Conservation (phyloP, 108 stramenopile genomes). For the Nitzschia inconspicua region DNA sequence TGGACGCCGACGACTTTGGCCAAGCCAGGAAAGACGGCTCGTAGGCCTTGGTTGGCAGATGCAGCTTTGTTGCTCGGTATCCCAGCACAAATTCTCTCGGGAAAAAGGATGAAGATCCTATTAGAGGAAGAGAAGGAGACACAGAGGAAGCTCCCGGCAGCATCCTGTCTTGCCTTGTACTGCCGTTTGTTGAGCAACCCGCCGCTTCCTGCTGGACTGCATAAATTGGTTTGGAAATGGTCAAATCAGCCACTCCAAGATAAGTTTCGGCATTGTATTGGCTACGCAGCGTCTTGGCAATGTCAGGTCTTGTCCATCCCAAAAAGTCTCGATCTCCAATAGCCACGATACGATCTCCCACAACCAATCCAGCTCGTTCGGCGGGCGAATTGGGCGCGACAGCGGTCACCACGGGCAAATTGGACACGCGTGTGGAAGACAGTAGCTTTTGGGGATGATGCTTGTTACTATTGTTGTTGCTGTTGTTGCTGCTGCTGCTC, state of each 20-base stretch:
- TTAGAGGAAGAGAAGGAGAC: background rate
- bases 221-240: constrained; percentile 73
- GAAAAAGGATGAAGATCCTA: background rate
- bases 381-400: constrained; percentile 75
- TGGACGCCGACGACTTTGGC: background rate
- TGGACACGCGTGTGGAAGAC: constrained; percentile 31
- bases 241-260: constrained; percentile 58
- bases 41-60: constrained; percentile 20
- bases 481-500: background rate
- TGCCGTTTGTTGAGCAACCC: background rate
- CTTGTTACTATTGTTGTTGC: background rate
- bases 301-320: constrained; percentile 37
- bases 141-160: too few relatives aligned
- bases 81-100: constrained; percentile 34
- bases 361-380: constrained; percentile 75
- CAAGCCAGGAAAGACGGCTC: background rate
- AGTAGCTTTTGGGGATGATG: constrained; percentile 4
- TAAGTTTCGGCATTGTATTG: constrained; percentile 38
- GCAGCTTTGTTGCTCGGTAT: constrained; percentile 36
- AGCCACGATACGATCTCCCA: constrained; percentile 82
- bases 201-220: background rate
- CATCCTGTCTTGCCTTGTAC: background rate
- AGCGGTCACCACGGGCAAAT: constrained; percentile 72
- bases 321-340: constrained; percentile 57
- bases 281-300: constrained; percentile 21